Conservation (phyloP, 2,329 filamentous ascomycete genomes). For the Xylariales sp. region DNA sequence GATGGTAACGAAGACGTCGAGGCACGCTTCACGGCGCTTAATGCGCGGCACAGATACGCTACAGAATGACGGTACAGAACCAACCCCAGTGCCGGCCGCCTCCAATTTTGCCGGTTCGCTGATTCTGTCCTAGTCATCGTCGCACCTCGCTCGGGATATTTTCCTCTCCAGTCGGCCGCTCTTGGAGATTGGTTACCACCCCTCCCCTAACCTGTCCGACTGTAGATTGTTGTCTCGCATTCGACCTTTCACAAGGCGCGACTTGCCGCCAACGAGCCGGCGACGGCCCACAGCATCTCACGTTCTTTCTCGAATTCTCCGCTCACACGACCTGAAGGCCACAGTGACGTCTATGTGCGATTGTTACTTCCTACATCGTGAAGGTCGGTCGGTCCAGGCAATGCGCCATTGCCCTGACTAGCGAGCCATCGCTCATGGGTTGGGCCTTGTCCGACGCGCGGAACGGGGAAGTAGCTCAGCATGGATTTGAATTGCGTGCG, state of each 20-base stretch:
- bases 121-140: no score
- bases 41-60: constrained; percentile 1
- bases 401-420: no score
- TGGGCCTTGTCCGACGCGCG: no score
- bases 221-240: constrained; percentile 12
- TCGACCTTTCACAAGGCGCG: constrained; percentile 34
- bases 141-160: no score
- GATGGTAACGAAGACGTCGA: constrained; percentile 16
- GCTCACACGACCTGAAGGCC: background rate
- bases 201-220: background rate
- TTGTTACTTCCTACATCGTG: no score
- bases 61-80: no score
- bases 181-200: background rate
- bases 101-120: background rate
- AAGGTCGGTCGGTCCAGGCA: no score
- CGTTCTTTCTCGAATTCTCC: background rate
- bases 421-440: no score
- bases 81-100: no score
- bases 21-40: constrained; percentile 17
- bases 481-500: constrained; percentile 1
- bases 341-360: no score
- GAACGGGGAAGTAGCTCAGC: no score
- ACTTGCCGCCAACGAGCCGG: constrained; percentile 31
- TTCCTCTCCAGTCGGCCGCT: no score
- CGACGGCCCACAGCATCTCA: constrained; percentile 10